Percentiles rank a stretch among this genome's conserved stretches.
These are phyloP conservation scores for Dendryphion nanum DNA, from an alignment of 2,329 filamentous ascomycete species.

Conservation along the genomic window DNA sequence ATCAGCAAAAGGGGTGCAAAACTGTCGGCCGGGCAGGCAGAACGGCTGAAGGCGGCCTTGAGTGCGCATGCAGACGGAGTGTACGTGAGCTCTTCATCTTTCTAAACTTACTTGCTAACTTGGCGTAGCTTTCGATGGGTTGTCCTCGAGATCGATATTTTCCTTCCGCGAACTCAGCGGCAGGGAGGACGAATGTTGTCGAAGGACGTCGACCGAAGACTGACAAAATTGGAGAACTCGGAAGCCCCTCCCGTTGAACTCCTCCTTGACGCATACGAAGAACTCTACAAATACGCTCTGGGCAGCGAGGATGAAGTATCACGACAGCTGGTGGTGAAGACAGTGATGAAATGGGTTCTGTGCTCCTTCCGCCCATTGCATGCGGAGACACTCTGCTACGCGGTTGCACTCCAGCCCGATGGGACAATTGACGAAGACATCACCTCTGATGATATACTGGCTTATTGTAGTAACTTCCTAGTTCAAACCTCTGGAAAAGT, in stretches of 20 bases:
- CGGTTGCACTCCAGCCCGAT: not conserved
- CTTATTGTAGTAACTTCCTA: slow-evolving; percentile 1
- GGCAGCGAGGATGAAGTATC: not conserved
- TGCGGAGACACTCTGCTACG: not conserved
- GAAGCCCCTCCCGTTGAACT: not conserved
- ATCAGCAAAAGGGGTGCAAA: not conserved
- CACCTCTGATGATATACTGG: not conserved
- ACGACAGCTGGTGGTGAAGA: not conserved
- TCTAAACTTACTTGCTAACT: too few species aligned
- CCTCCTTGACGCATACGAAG: not conserved
- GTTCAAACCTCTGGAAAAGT: not conserved
- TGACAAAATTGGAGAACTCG: not conserved
- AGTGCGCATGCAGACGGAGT: not conserved
- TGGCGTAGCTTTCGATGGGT: slow-evolving; percentile 2
- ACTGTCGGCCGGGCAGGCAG: not conserved
- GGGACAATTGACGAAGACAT: not conserved
- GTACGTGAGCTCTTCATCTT: too few species aligned
- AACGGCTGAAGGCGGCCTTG: not conserved
- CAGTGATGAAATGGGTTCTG: not conserved
- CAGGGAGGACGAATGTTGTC: not conserved
- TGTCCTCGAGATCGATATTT: slow-evolving; percentile 1
- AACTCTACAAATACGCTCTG: not conserved
- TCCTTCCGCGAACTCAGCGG: not conserved
- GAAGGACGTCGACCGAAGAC: slow-evolving; percentile 1
- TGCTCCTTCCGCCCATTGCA: not conserved